These are phyloP conservation scores for Kalanchoe fedtschenkoi DNA, from an alignment of 164 flowering plant genomes.

Conservation along the genomic window DNA sequence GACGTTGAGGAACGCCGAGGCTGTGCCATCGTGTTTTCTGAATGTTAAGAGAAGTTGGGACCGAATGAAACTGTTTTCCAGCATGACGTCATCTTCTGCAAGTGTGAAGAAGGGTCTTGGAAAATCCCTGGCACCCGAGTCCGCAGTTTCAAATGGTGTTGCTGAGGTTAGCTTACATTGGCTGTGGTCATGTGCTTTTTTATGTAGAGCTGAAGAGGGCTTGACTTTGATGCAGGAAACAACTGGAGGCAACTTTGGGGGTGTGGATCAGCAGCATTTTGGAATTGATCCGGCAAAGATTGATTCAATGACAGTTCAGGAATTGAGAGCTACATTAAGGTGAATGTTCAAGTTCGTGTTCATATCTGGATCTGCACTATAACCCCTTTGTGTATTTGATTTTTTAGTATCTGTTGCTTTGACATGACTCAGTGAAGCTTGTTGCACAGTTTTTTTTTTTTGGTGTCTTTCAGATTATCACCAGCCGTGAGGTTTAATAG, in stretches of 20 bases:
- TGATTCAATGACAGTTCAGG: slow-evolving; percentile 59
- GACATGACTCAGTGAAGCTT: too few relatives aligned
- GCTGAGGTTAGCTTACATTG: slow-evolving; percentile 16
- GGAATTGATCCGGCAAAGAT: slow-evolving; percentile 29
- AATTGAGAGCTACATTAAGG: slow-evolving; percentile 59
- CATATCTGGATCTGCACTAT: not conserved
- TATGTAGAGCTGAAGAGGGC: not conserved
- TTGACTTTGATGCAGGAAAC: slow-evolving; percentile 17
- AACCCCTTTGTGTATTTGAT: not conserved
- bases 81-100: slow-evolving; percentile 5
- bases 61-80: slow-evolving; percentile 4
- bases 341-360: slow-evolving; percentile 7
- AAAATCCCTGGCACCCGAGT: slow-evolving; percentile 8
- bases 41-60: slow-evolving; percentile 8
- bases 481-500: too few relatives aligned
- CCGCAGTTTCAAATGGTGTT: slow-evolving; percentile 8
- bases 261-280: slow-evolving; percentile 20
- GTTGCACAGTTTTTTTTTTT: too few relatives aligned
- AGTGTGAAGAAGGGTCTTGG: slow-evolving; percentile 7
- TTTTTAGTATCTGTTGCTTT: too few relatives aligned
- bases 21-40: slow-evolving; percentile 6
- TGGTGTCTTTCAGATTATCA: too few relatives aligned
- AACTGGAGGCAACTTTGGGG: not conserved
- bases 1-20: slow-evolving; percentile 11
- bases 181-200: not conserved